Evolutionary conservation across 257 asterid genomes (phyloP), one percentile per base, ranked within the genome.

Genomic region (Ballota nigra): DNA sequence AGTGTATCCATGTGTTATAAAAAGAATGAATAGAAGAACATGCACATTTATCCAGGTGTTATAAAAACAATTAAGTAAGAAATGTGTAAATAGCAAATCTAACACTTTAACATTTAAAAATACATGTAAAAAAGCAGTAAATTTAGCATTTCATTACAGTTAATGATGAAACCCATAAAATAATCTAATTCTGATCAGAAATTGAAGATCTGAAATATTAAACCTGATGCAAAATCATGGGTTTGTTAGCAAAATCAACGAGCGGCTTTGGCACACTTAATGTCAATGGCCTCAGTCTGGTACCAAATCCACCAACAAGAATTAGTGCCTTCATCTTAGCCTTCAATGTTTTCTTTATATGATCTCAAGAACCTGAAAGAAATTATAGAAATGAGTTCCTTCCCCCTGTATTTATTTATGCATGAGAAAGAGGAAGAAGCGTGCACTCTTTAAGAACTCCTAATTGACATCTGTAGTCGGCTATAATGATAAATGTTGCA

Each of bases 181-280:
- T 29, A 8, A 18, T 24, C 33, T n/a, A 7, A 41, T 23, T 51
- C 36, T 22, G 31, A 74, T 47, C 47, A 68, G 64, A 60, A 63
- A 13, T 34, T 9, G 29, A 56, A 57, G 28, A 24, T 38, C 41
- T 34, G 16, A 59, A 49, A 72, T 24, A 51, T 55, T 40, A 11
- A 82, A 92, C 98, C 98, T 92, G 98, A 85, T 92, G 98, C 95
- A 92, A 81, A 75, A 92, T 92, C 98, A 92, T 92, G 75, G 98
- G 98, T 83, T 92, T 92, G 87, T 92, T 92, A 55, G 91, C 97
- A 80, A 92, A 92, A 45, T 92, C 98, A 77, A 92, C 98, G 11
- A 92, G 93, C 6, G 98, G 98, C 86, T 92, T 92, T 11, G 97
- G 98, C 73, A 90, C 81, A 69, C 96, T 92, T 55, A 90, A 79